Evolutionary conservation across 2,329 filamentous ascomycete genomes (phyloP).

Genomic region (Paracoccidioides brasiliensis): DNA sequence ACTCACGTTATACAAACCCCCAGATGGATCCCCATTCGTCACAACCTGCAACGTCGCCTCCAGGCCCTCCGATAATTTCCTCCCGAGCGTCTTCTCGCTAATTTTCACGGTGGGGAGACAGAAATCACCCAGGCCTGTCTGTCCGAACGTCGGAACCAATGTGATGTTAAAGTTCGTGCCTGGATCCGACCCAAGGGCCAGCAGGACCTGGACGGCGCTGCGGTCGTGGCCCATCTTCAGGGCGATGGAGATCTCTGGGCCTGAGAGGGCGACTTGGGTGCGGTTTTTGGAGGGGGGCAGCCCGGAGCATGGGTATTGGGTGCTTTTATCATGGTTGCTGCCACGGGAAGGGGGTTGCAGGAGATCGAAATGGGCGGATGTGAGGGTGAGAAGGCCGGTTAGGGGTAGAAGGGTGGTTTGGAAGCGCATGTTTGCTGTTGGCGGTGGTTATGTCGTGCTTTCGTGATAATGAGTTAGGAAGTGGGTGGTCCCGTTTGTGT

Average conservation of each 20-base stretch:
- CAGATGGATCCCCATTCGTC: slow-evolving; percentile 44
- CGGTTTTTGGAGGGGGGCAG: slow-evolving; percentile 33
- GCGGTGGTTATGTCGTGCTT: no score
- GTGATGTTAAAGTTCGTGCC: slow-evolving; percentile 56
- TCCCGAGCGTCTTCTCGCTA: slow-evolving; percentile 17
- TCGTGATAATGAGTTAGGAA: neutral
- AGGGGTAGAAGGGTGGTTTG: slow-evolving; percentile 30
- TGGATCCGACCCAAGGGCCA: slow-evolving; percentile 40
- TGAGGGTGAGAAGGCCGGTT: slow-evolving; percentile 31
- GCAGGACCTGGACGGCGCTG: slow-evolving; percentile 40
- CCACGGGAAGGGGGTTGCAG: slow-evolving; percentile 40
- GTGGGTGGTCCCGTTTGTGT: no score
- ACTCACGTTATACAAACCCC: slow-evolving; percentile 53
- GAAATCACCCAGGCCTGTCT: slow-evolving; percentile 49
- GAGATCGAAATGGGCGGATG: slow-evolving; percentile 44
- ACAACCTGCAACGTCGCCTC: slow-evolving; percentile 58
- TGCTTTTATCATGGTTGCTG: slow-evolving; percentile 35
- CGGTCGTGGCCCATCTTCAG: slow-evolving; percentile 41
- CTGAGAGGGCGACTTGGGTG: slow-evolving; percentile 37
- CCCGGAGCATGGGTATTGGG: slow-evolving; percentile 39
- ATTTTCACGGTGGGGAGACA: slow-evolving; percentile 48
- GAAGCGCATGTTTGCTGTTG: slow-evolving; percentile 16
- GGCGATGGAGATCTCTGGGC: slow-evolving; percentile 38
- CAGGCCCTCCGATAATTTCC: slow-evolving; percentile 46
- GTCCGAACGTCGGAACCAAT: slow-evolving; percentile 47